Evolutionary conservation across 495 filamentous ascomycete species (phyloP), one percentile per base, ranked within the genome.

Genomic region (Xylaria flabelliformis): DNA sequence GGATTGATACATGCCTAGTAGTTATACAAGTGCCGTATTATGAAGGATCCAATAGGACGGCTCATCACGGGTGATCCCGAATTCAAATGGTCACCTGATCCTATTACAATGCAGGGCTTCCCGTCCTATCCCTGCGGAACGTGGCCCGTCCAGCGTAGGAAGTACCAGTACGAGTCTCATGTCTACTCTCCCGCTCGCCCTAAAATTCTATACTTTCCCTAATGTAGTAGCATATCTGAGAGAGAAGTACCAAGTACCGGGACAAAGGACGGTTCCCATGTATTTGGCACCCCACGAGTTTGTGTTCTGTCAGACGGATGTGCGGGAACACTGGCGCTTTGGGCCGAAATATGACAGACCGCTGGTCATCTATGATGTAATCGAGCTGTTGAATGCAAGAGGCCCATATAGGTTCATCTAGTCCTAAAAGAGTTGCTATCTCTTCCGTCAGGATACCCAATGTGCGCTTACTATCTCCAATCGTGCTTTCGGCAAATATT

Each of bases 131-230:
- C 69, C 21, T 70, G 58, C 53, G n/a, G 53, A 46, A 69, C 53
- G 67, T 69, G 51, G 48, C 12, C 50, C n/a, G 12, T 24, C 39
- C 10, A 9, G n/a, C 39, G 53, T 21, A 1, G 21, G 36, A 68
- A 61, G 67, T 69, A 69, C 67, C 19, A 17, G 67, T 69, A 69
- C 67, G n/a, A 69, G 48, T 6, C 36, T 59, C 21, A 58, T 19
- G 13, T 58, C 21, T 29, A 8, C 21, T 46, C 51, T 48, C 41
- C 55, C 1, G 1, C 42, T 13, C 29, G 44, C 58, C 56, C 58
- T 48, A 70, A 51, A 34, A 3, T 3, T 32, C 0, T 10, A 21
- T 50, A 32, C 68, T 50, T 70, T 70, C n/a, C 58, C 68, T 3
- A 56, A 63, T 41, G 26, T 58, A 64, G 58, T 42, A 70, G 32